A percentile compares a stretch with the other conserved stretches of the same genome.
Evolutionary conservation across 2,329 filamentous ascomycete genomes (phyloP).

Genomic region (Aspergillus nomiae): DNA sequence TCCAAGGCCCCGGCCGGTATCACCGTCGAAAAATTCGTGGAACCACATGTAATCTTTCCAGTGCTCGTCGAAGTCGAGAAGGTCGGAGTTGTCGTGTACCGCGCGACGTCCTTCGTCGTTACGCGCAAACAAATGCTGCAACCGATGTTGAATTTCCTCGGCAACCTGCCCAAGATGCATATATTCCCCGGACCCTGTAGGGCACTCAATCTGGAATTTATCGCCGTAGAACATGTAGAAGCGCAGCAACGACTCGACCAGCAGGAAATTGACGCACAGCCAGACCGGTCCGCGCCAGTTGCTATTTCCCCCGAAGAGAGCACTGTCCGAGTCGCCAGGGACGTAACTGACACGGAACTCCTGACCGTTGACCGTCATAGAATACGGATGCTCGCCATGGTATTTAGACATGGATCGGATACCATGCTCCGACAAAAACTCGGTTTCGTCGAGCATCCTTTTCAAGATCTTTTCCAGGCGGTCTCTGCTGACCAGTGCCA

Average conservation of each 20-base stretch:
- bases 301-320: conserved; percentile 93
- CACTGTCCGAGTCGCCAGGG: conserved; percentile 93
- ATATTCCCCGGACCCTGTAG: conserved; percentile 86
- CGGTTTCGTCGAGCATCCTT: conserved; percentile 90
- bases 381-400: conserved; percentile 86
- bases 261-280: conserved; percentile 92
- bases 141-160: conserved; percentile 89
- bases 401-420: conserved; percentile 90
- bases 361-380: conserved; percentile 95
- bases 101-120: conserved; percentile 84
- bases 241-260: conserved; percentile 90
- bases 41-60: conserved; percentile 97
- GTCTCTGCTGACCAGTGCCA: conserved; percentile 90
- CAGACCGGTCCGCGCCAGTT: conserved; percentile 97
- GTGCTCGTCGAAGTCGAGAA: conserved; percentile 85
- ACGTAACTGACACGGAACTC: conserved; percentile 86
- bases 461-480: conserved; percentile 85
- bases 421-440: conserved; percentile 87
- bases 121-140: conserved; percentile 87
- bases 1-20: conserved; percentile 83
- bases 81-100: conserved; percentile 81
- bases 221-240: conserved; percentile 97
- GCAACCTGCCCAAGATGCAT: conserved; percentile 96
- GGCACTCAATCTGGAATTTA: conserved; percentile 86
- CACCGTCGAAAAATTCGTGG: conserved; percentile 96